A percentile compares a stretch with the other conserved stretches of the same genome.
Evolutionary conservation across 23 red algal genomes (phyloP).

Genomic region (Rhodosorus marinus): DNA sequence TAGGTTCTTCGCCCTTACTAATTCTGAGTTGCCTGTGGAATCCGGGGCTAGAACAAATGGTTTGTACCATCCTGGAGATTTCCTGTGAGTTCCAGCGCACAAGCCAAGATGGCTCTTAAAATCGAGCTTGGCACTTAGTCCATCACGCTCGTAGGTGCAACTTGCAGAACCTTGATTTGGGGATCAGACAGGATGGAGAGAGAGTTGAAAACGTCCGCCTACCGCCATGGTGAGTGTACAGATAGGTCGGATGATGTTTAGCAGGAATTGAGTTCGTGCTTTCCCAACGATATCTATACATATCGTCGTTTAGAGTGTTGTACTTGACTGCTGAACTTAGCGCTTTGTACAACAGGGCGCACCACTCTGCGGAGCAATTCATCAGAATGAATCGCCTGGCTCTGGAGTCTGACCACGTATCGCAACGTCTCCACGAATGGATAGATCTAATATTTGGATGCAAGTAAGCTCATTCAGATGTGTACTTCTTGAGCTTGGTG

Average conservation of each 20-base stretch:
- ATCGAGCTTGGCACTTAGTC: neutral
- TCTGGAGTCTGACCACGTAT: slow-evolving; percentile 39
- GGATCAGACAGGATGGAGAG: slow-evolving; percentile 48
- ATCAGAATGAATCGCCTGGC: slow-evolving; percentile 23
- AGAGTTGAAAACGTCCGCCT: slow-evolving; percentile 39
- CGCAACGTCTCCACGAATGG: slow-evolving; percentile 37
- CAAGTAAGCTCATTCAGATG: too few species aligned
- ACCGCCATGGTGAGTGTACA: slow-evolving; percentile 38
- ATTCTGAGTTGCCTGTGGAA: neutral
- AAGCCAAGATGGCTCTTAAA: neutral
- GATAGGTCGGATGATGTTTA: too few species aligned
- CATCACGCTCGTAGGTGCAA: too few species aligned
- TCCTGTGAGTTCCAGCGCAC: neutral
- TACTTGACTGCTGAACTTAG: too few species aligned
- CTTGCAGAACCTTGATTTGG: slow-evolving; percentile 12
- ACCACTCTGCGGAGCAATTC: slow-evolving; percentile 32
- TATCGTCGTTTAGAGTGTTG: too few species aligned
- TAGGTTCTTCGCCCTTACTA: neutral
- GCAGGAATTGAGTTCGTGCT: too few species aligned
- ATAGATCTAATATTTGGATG: slow-evolving; percentile 72
- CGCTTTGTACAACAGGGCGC: too few species aligned
- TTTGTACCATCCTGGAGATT: too few species aligned
- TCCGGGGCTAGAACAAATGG: too few species aligned
- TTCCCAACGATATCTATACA: too few species aligned
- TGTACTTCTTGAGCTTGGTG: too few species aligned